phyloP scores from a whole-genome alignment of 1,139 yeast species.

The Pichiaceae sp. region DNA sequence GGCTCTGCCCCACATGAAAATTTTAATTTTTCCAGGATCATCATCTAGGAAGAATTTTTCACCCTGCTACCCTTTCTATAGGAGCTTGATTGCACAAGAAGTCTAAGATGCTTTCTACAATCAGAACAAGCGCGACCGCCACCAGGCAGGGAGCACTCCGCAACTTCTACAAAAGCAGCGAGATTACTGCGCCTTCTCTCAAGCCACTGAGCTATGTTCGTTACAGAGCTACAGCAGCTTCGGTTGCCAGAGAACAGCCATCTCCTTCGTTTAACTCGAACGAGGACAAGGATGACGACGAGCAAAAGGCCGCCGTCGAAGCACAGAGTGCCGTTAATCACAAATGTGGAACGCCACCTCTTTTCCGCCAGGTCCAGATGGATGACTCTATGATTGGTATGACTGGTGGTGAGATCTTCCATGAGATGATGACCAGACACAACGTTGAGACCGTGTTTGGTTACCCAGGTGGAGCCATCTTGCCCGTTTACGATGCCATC shows the following conservation, averaged over 20 bases:
- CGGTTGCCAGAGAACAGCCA: conserved; percentile 27
- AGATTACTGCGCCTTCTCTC: background rate
- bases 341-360: conserved; percentile 8
- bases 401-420: conserved; percentile 96
- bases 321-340: conserved; percentile 2
- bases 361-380: conserved; percentile 27
- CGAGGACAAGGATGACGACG: conserved; percentile 4
- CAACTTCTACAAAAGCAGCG: background rate
- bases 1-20: no score
- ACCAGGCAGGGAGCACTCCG: background rate
- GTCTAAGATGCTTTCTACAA: background rate
- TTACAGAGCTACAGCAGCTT: conserved; percentile 3
- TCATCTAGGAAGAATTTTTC: background rate
- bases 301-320: conserved; percentile 2
- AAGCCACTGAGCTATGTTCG: background rate
- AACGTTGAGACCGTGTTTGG: conserved; percentile 92
- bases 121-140: background rate
- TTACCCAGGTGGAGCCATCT: conserved; percentile 96
- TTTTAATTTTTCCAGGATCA: background rate
- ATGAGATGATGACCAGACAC: conserved; percentile 97
- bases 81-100: background rate
- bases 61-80: no score
- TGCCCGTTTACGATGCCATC: conserved; percentile 96
- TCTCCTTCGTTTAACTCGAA: conserved; percentile 15
- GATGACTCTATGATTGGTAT: conserved; percentile 89